phyloP scores from a whole-genome alignment of 331 rosid species.

The Quercus lobata region DNA sequence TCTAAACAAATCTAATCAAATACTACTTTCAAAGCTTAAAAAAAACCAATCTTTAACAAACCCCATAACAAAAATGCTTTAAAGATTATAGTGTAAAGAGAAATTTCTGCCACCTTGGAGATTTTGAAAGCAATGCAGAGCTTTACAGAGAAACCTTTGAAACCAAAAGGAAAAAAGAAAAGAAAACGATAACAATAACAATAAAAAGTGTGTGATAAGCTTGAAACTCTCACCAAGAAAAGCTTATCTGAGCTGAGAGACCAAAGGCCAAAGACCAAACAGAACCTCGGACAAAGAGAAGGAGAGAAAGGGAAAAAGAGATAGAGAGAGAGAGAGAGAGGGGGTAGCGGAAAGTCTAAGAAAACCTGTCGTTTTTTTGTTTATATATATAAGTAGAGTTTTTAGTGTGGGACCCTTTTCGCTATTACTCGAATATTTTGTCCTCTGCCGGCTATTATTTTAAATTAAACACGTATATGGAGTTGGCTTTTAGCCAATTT shows the following conservation, averaged over 20 bases:
- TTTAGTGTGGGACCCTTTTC: neutral
- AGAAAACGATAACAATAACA: neutral
- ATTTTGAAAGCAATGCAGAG: neutral
- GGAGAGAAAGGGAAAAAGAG: neutral
- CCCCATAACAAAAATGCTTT: too few species aligned
- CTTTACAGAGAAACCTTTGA: neutral
- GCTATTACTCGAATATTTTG: neutral
- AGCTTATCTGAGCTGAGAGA: conserved; percentile 9
- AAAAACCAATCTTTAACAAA: too few species aligned
- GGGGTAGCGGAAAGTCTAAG: neutral
- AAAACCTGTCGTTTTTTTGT: neutral
- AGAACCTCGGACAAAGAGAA: neutral
- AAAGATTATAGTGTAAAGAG: neutral
- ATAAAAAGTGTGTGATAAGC: neutral
- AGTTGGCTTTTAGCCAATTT: too few species aligned
- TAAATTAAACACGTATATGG: too few species aligned
- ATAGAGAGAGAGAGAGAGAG: neutral
- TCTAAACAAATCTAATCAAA: too few species aligned
- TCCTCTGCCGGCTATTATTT: neutral
- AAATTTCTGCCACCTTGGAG: neutral
- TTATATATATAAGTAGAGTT: too few species aligned
- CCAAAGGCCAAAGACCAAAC: neutral
- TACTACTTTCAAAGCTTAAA: too few species aligned
- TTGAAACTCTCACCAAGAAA: conserved; percentile 11
- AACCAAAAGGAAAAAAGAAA: neutral